Conservation (phyloP, 140 eudicot species). For the Bidens hawaiensis region DNA sequence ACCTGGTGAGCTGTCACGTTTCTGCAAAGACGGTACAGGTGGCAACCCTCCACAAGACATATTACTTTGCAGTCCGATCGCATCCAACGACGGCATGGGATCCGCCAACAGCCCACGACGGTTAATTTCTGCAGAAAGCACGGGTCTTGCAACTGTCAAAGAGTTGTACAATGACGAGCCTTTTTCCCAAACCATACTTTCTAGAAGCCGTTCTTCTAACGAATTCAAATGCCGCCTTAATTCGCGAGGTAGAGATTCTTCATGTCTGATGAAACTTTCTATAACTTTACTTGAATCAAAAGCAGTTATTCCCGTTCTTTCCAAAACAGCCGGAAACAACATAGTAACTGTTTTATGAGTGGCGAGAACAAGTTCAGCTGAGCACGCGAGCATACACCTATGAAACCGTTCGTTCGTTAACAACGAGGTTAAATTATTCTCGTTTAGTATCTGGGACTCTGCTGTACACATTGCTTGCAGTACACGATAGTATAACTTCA, state of each 20-base stretch:
- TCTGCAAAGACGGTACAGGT: slow-evolving; percentile 50
- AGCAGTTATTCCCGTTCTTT: slow-evolving; percentile 94
- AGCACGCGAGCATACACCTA: slow-evolving; percentile 95
- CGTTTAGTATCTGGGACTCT: slow-evolving; percentile 74
- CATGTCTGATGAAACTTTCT: slow-evolving; percentile 91
- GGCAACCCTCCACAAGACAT: slow-evolving; percentile 63
- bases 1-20: slow-evolving; percentile 67
- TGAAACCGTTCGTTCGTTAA: slow-evolving; percentile 92
- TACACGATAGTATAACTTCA: slow-evolving; percentile 79
- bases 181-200: slow-evolving; percentile 99
- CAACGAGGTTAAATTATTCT: slow-evolving; percentile 72
- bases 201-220: slow-evolving; percentile 84
- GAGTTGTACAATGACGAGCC: slow-evolving; percentile 99
- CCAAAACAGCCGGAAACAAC: slow-evolving; percentile 96
- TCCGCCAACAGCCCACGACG: slow-evolving; percentile 92
- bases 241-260: slow-evolving; percentile 91
- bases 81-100: slow-evolving; percentile 94
- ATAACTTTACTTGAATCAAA: slow-evolving; percentile 98
- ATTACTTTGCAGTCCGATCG: slow-evolving; percentile 70
- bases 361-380: slow-evolving; percentile 97
- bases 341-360: slow-evolving; percentile 95
- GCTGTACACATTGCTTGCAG: slow-evolving; percentile 93
- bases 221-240: slow-evolving; percentile 87
- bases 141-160: slow-evolving; percentile 69
- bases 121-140: slow-evolving; percentile 66